Evolutionary conservation across 441 rosid species (phyloP).

Genomic region (Arabidopsis lyrata): DNA sequence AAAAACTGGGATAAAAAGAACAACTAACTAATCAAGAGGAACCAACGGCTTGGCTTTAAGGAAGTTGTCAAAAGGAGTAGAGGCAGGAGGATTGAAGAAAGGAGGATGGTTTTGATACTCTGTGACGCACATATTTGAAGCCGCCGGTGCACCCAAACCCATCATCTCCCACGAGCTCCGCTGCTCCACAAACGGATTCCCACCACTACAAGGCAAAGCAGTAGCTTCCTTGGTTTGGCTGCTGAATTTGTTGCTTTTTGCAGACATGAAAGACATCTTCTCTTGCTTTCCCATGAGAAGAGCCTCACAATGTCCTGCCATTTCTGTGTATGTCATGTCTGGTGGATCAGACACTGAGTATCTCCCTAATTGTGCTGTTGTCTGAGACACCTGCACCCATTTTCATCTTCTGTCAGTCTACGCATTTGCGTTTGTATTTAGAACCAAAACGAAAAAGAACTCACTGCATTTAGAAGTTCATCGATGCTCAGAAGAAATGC

Average conservation of each 20-base stretch:
- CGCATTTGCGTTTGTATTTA: neutral
- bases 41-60: slow-evolving; percentile 72
- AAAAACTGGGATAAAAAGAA: neutral
- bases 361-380: slow-evolving; percentile 76
- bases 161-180: slow-evolving; percentile 43
- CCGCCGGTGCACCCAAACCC: slow-evolving; percentile 35
- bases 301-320: slow-evolving; percentile 89
- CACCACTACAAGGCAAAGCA: slow-evolving; percentile 35
- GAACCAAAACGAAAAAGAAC: slow-evolving; percentile 33
- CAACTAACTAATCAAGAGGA: slow-evolving; percentile 52
- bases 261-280: slow-evolving; percentile 74
- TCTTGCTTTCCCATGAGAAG: slow-evolving; percentile 81
- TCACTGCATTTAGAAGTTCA: slow-evolving; percentile 65
- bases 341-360: slow-evolving; percentile 65
- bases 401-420: slow-evolving; percentile 9
- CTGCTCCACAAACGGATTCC: slow-evolving; percentile 67
- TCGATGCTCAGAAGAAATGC: slow-evolving; percentile 60
- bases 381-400: slow-evolving; percentile 63
- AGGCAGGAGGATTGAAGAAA: slow-evolving; percentile 66
- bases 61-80: slow-evolving; percentile 80
- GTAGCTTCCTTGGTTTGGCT: slow-evolving; percentile 28
- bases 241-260: slow-evolving; percentile 52
- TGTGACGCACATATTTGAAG: slow-evolving; percentile 53
- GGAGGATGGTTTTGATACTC: slow-evolving; percentile 66
- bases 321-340: slow-evolving; percentile 76